Evolutionary conservation across 305 asterid species (phyloP).

Genomic region (Striga hermonthica): DNA sequence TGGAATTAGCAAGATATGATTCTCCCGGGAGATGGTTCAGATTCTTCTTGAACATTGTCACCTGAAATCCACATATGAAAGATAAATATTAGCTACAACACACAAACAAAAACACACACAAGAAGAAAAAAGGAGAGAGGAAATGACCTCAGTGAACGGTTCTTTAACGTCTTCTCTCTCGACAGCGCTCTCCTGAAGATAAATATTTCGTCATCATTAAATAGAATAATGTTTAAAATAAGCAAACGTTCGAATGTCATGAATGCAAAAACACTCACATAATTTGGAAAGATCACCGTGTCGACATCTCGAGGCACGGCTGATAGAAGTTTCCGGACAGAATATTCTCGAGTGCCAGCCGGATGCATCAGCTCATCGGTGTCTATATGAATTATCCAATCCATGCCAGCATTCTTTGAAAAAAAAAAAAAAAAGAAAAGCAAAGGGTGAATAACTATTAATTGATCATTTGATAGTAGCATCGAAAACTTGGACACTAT

Average conservation of each 20-base stretch:
- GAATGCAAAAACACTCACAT: not conserved
- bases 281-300: not conserved
- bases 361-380: not conserved
- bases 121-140: too few relatives aligned
- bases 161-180: not conserved
- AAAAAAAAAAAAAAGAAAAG: too few relatives aligned
- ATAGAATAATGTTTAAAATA: too few relatives aligned
- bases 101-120: not conserved
- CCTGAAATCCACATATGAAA: not conserved
- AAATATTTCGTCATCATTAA: not conserved
- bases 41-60: not conserved
- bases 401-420: not conserved
- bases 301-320: not conserved
- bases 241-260: too few relatives aligned
- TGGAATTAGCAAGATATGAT: not conserved
- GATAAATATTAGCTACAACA: not conserved
- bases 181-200: not conserved
- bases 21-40: not conserved
- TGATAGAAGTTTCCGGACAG: not conserved
- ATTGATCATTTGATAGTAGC: not conserved
- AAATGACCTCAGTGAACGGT: not conserved
- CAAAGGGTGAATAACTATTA: not conserved
- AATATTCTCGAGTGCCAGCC: not conserved
- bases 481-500: not conserved
- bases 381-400: not conserved